Conservation (phyloP, 495 filamentous ascomycete species). For the Lophiotrema nucula region DNA sequence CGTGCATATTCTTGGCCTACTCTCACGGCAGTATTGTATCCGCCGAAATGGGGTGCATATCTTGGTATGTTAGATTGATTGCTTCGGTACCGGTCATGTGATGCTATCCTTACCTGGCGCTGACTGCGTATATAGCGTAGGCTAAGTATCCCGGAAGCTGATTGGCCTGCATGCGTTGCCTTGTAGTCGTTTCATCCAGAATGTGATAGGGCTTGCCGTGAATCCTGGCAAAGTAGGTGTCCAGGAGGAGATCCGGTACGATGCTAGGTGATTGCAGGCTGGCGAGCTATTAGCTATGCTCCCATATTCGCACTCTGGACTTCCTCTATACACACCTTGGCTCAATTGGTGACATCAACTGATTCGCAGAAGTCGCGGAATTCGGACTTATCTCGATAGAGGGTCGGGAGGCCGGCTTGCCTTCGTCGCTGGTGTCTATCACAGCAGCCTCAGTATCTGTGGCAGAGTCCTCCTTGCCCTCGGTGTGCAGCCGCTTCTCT, state of each 20-base stretch:
- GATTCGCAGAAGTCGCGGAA: slow-evolving; percentile 10
- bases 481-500: slow-evolving; percentile 67
- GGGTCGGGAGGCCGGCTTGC: slow-evolving; percentile 16
- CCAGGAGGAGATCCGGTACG: slow-evolving; percentile 56
- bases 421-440: slow-evolving; percentile 18
- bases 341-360: slow-evolving; percentile 33
- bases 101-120: slow-evolving; percentile 55
- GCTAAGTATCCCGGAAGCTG: slow-evolving; percentile 63
- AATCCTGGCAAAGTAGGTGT: slow-evolving; percentile 72
- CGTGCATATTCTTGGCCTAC: slow-evolving; percentile 66
- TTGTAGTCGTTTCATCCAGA: slow-evolving; percentile 67
- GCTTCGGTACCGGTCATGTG: slow-evolving; percentile 5
- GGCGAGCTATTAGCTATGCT: slow-evolving; percentile 17
- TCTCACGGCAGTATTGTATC: slow-evolving; percentile 57
- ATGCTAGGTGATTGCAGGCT: slow-evolving; percentile 33
- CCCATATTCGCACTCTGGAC: slow-evolving; percentile 2
- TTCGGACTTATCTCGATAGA: slow-evolving; percentile 30
- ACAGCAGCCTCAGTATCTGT: slow-evolving; percentile 16
- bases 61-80: slow-evolving; percentile 43
- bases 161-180: slow-evolving; percentile 64
- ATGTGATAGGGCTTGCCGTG: slow-evolving; percentile 79
- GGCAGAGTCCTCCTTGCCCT: slow-evolving; percentile 35
- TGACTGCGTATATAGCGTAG: slow-evolving; percentile 72
- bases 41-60: slow-evolving; percentile 61
- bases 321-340: slow-evolving; percentile 25